Conservation (phyloP, 805 yeast species). For the Naumovozyma baii region DNA sequence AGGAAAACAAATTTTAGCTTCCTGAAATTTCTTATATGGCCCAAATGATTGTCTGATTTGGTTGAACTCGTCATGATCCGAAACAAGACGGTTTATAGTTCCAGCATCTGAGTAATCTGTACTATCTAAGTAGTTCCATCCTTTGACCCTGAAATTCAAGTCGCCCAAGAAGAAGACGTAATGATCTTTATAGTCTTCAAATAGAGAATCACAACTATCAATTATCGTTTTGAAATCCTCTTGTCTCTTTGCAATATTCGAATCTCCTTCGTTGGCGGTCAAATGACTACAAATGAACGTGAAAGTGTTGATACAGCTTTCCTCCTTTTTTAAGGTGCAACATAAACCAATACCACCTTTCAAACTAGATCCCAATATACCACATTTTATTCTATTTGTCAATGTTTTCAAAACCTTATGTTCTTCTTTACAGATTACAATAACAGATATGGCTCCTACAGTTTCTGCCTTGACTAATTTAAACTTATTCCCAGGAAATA, state of each 20-base stretch:
- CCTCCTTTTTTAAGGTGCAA: conserved; percentile 23
- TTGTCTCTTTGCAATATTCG: conserved; percentile 41
- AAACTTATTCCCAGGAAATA: conserved; percentile 32
- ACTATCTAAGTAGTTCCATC: conserved; percentile 8
- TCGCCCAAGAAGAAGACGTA: conserved; percentile 79
- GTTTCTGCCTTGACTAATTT: conserved; percentile 36
- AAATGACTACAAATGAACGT: conserved; percentile 68
- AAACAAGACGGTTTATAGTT: conserved; percentile 12
- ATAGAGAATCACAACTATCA: conserved; percentile 36
- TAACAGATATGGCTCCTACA: conserved; percentile 49
- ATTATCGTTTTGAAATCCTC: conserved; percentile 41
- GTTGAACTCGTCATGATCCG: conserved; percentile 31
- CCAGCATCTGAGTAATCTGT: conserved; percentile 10
- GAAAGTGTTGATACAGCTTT: conserved; percentile 28
- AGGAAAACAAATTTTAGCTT: conserved; percentile 52
- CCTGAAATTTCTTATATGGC: conserved; percentile 55
- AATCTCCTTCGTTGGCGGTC: conserved; percentile 65
- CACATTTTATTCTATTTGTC: conserved; percentile 39
- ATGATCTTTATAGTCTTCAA: conserved; percentile 42
- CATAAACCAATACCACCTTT: conserved; percentile 70
- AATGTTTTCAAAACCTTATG: conserved; percentile 23
- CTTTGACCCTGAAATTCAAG: conserved; percentile 60
- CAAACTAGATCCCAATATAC: conserved; percentile 49
- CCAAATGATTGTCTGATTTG: conserved; percentile 26
- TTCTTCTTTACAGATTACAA: conserved; percentile 38